Percentiles rank a stretch among this genome's conserved stretches.
Conservation (phyloP, 768 basidiomycete species). For the Kwoniella dejecticola region DNA sequence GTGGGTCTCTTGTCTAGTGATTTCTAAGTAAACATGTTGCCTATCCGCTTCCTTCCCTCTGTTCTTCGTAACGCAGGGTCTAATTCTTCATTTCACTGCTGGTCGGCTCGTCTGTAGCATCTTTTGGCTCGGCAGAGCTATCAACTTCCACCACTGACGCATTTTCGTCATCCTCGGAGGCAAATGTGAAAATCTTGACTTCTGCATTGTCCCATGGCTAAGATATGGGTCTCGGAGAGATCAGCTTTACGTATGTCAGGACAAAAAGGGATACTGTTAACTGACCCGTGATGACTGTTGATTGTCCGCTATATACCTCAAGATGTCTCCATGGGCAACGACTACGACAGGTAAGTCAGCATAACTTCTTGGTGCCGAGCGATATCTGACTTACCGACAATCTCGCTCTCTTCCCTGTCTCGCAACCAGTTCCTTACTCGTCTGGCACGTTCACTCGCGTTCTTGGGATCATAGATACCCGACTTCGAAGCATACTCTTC, state of each 20-base stretch:
- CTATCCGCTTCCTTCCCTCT: neutral
- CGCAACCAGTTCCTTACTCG: slow-evolving; percentile 50
- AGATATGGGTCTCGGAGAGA: neutral
- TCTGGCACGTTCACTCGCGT: slow-evolving; percentile 28
- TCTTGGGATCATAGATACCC: slow-evolving; percentile 41
- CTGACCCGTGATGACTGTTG: slow-evolving; percentile 30
- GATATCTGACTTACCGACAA: slow-evolving; percentile 53
- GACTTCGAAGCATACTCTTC: slow-evolving; percentile 49
- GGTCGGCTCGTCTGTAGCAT: slow-evolving; percentile 25
- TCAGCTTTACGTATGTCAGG: neutral
- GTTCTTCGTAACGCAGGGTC: too few relatives aligned
- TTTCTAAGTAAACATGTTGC: neutral
- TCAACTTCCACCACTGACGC: slow-evolving; percentile 35
- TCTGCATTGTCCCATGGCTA: slow-evolving; percentile 53
- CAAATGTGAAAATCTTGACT: slow-evolving; percentile 47
- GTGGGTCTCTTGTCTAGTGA: too few relatives aligned
- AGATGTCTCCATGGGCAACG: slow-evolving; percentile 53
- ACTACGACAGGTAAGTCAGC: slow-evolving; percentile 30
- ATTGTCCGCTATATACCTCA: slow-evolving; percentile 39
- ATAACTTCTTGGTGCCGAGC: too few relatives aligned
- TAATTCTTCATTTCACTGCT: slow-evolving; percentile 27
- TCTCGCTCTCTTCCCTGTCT: slow-evolving; percentile 45
- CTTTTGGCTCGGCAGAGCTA: slow-evolving; percentile 29
- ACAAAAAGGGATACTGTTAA: neutral
- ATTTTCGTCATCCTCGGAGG: slow-evolving; percentile 36